phyloP scores from a whole-genome alignment of 192 early-diverging fungal species.

The Funneliformis geosporum region DNA sequence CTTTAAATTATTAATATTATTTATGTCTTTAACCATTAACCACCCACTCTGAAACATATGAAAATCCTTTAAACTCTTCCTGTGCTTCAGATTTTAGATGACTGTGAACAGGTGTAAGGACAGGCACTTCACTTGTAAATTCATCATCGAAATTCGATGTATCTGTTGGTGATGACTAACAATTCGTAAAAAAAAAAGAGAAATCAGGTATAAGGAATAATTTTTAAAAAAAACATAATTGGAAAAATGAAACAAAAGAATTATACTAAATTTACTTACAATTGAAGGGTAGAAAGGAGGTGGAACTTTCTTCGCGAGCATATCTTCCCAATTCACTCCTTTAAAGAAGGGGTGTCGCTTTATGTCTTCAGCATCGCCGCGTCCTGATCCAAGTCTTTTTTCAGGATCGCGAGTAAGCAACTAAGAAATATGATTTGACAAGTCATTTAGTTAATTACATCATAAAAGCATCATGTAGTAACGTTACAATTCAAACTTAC shows the following conservation, averaged over 20 bases:
- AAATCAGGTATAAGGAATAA: background rate
- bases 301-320: constrained; percentile 81
- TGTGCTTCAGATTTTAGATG: constrained; percentile 81
- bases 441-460: background rate
- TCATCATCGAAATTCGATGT: constrained; percentile 98
- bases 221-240: background rate
- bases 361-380: constrained; percentile 88
- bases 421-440: constrained; percentile 37
- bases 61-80: constrained; percentile 93
- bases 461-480: background rate
- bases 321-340: constrained; percentile 94
- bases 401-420: constrained; percentile 87
- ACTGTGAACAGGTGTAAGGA: constrained; percentile 88
- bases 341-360: constrained; percentile 93
- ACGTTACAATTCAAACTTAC: constrained; percentile 37
- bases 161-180: constrained; percentile 65
- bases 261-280: constrained; percentile 46
- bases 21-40: constrained; percentile 16
- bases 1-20: constrained; percentile 20
- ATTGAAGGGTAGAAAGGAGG: constrained; percentile 93
- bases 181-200: background rate
- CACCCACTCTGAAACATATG: constrained; percentile 91
- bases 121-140: constrained; percentile 94
- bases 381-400: constrained; percentile 81
- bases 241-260: too few relatives aligned